Percentiles rank a stretch among this genome's conserved stretches.
Conservation (phyloP, 2,329 filamentous ascomycete genomes). For the Aspergillus aculeatus region DNA sequence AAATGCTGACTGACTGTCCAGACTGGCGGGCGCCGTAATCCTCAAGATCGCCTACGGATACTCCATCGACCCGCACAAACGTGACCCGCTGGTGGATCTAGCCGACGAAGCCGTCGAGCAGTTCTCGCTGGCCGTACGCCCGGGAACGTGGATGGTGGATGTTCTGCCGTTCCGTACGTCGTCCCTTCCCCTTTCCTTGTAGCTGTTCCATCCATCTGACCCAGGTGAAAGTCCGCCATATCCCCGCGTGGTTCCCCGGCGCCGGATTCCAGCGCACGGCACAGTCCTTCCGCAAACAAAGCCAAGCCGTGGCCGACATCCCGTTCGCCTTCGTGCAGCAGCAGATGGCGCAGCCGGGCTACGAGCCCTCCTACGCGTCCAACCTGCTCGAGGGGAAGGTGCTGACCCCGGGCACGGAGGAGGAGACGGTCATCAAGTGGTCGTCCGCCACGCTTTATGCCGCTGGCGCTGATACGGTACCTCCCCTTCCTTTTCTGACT, state of each 20-base stretch:
- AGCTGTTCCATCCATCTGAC: not conserved
- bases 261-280: constrained; percentile 46
- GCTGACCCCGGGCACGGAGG: not conserved
- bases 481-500: not conserved
- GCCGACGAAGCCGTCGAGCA: constrained; percentile 40
- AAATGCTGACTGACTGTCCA: not conserved
- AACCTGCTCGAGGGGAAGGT: constrained; percentile 28
- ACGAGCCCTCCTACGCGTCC: constrained; percentile 43
- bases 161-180: constrained; percentile 37
- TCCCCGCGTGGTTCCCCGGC: constrained; percentile 36
- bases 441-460: constrained; percentile 1
- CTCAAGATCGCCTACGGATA: constrained; percentile 44
- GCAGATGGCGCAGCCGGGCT: constrained; percentile 35
- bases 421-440: constrained; percentile 10
- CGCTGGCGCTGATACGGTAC: constrained; percentile 14
- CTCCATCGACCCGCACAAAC: constrained; percentile 21
- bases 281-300: constrained; percentile 29
- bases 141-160: constrained; percentile 49
- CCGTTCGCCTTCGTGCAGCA: constrained; percentile 47
- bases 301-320: constrained; percentile 33
- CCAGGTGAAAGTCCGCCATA: constrained; percentile 21
- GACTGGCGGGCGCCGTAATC: constrained; percentile 40
- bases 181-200: no score
- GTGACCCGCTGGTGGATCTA: constrained; percentile 41
- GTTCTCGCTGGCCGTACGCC: constrained; percentile 41